A percentile compares a stretch with the other conserved stretches of the same genome.
phyloP scores from a whole-genome alignment of 495 filamentous ascomycete species.

The Talaromyces liani region DNA sequence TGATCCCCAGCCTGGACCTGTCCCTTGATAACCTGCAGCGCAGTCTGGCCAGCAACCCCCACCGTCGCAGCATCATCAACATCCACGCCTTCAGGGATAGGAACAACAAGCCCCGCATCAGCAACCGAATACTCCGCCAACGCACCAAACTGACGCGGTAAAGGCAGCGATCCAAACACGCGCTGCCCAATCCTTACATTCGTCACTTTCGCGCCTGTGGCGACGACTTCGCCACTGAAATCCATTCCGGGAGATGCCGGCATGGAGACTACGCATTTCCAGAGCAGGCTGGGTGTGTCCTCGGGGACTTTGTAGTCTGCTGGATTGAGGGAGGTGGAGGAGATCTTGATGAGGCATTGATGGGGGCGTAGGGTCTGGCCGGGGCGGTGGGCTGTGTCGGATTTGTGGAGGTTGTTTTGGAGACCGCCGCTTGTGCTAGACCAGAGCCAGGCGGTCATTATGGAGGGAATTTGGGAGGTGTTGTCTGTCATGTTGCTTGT shows the following conservation, averaged over 20 bases:
- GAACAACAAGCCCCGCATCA: conserved; percentile 16
- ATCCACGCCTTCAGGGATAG: conserved; percentile 44
- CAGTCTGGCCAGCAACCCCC: conserved; percentile 49
- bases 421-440: conserved; percentile 37
- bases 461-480: conserved; percentile 17
- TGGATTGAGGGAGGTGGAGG: conserved; percentile 54
- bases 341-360: conserved; percentile 50
- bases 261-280: conserved; percentile 31
- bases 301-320: conserved; percentile 65
- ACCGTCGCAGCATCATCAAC: conserved; percentile 43
- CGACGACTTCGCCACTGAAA: conserved; percentile 53
- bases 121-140: conserved; percentile 45
- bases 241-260: conserved; percentile 56
- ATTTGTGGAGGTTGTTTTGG: conserved; percentile 49
- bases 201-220: conserved; percentile 23
- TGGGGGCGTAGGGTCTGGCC: conserved; percentile 26
- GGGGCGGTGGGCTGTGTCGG: conserved; percentile 33
- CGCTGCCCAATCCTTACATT: conserved; percentile 41
- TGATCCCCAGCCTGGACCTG: conserved; percentile 45
- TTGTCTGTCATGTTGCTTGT: background rate
- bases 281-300: conserved; percentile 26
- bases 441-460: conserved; percentile 62
- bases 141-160: conserved; percentile 40
- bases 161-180: conserved; percentile 45
- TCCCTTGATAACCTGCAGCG: conserved; percentile 51